phyloP scores from a whole-genome alignment of 75 land plant species.

The Selaginella moellendorffii region DNA sequence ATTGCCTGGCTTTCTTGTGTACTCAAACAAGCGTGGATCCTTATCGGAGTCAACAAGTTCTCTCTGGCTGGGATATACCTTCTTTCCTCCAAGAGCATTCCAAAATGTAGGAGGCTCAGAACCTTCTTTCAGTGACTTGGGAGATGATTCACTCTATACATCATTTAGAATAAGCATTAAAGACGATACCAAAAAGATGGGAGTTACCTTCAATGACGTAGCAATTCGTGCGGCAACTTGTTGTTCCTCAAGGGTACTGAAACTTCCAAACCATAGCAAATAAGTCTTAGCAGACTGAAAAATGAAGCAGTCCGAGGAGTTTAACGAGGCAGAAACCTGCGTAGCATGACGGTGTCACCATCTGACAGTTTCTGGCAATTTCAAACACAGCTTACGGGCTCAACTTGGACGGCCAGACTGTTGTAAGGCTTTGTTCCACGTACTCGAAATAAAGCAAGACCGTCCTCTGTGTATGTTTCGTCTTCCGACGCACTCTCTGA shows the following conservation, averaged over 20 bases:
- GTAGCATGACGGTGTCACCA: no score
- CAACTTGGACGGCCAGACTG: conserved; percentile 79
- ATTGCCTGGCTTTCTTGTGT: background rate
- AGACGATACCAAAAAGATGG: conserved; percentile 74
- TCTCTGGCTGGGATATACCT: conserved; percentile 58
- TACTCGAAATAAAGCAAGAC: conserved; percentile 55
- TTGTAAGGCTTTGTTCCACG: conserved; percentile 65
- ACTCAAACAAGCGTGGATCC: conserved; percentile 73
- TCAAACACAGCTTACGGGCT: conserved; percentile 42
- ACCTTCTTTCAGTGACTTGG: conserved; percentile 83
- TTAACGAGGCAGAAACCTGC: conserved; percentile 70
- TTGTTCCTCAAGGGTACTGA: conserved; percentile 40
- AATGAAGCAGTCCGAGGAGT: conserved; percentile 70
- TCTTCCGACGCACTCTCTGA: conserved; percentile 48
- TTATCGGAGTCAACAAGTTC: conserved; percentile 36
- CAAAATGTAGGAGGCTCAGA: conserved; percentile 76
- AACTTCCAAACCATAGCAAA: conserved; percentile 55
- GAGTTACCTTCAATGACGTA: conserved; percentile 67
- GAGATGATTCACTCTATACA: conserved; percentile 43
- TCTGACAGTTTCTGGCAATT: no score
- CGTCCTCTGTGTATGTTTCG: conserved; percentile 53
- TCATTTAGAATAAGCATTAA: conserved; percentile 8
- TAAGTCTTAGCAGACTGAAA: conserved; percentile 58
- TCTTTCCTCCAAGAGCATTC: conserved; percentile 77
- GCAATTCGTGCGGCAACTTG: conserved; percentile 62